Conservation (phyloP, 108 stramenopile species). For the Mayamaea pseudoterrestris region DNA sequence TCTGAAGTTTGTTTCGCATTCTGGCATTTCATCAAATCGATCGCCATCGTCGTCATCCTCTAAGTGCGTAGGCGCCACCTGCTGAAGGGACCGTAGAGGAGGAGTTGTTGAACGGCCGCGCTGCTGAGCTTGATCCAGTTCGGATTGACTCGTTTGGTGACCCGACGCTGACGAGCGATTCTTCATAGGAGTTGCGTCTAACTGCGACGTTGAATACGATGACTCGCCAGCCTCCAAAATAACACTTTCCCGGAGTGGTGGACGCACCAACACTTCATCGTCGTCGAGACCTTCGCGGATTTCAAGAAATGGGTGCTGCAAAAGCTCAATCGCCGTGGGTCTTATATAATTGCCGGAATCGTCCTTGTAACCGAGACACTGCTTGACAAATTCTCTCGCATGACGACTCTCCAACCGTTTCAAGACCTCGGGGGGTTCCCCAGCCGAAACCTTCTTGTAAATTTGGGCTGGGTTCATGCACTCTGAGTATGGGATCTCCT, state of each 20-base stretch:
- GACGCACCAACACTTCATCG: slow-evolving; percentile 77
- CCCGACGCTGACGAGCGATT: slow-evolving; percentile 2
- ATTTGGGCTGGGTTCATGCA: slow-evolving; percentile 92
- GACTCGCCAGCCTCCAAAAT: slow-evolving; percentile 28
- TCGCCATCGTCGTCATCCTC: slow-evolving; percentile 57
- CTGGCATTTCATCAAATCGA: slow-evolving; percentile 69
- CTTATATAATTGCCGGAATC: slow-evolving; percentile 47
- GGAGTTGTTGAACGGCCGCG: slow-evolving; percentile 1
- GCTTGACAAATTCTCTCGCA: slow-evolving; percentile 79
- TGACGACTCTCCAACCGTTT: slow-evolving; percentile 54
- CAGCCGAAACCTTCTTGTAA: slow-evolving; percentile 86
- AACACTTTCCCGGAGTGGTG: slow-evolving; percentile 50
- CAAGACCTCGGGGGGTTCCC: slow-evolving; percentile 75
- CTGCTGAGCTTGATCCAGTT: not conserved
- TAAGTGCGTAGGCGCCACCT: slow-evolving; percentile 1
- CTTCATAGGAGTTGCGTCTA: not conserved
- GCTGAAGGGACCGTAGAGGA: not conserved
- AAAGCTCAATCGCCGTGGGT: slow-evolving; percentile 58
- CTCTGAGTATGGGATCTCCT: slow-evolving; percentile 92
- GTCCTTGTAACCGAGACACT: slow-evolving; percentile 71
- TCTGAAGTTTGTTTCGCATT: slow-evolving; percentile 76
- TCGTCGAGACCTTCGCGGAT: slow-evolving; percentile 61
- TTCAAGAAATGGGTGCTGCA: slow-evolving; percentile 66
- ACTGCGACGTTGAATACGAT: not conserved
- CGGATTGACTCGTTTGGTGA: slow-evolving; percentile 5